Percentiles rank a stretch among this genome's conserved stretches.
Evolutionary conservation across 495 filamentous ascomycete genomes (phyloP).

Genomic region (Hypomontagnella submonticulosa): DNA sequence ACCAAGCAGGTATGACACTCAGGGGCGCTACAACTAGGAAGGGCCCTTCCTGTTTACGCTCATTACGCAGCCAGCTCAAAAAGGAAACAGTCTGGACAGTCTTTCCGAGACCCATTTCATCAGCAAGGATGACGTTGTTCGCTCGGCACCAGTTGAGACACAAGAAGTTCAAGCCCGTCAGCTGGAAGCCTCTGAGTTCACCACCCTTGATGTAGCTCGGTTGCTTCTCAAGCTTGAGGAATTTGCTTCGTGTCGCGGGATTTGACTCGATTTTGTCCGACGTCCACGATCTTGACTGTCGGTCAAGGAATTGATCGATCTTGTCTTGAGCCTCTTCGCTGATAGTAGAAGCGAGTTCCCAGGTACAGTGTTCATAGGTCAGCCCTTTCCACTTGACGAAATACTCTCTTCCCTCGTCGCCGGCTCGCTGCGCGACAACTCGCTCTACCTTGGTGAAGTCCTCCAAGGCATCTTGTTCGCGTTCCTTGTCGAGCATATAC

Average conservation of each 20-base stretch:
- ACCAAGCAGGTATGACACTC: slow-evolving; percentile 97
- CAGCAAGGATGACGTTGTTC: slow-evolving; percentile 94
- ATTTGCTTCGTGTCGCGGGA: slow-evolving; percentile 75
- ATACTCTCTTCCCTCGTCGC: slow-evolving; percentile 82
- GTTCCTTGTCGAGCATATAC: slow-evolving; percentile 88
- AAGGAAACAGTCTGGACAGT: slow-evolving; percentile 98
- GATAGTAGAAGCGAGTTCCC: slow-evolving; percentile 83
- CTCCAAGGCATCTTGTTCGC: slow-evolving; percentile 81
- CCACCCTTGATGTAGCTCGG: slow-evolving; percentile 87
- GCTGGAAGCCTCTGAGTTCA: slow-evolving; percentile 90
- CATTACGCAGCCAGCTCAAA: slow-evolving; percentile 97
- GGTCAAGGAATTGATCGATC: slow-evolving; percentile 89
- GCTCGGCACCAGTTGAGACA: slow-evolving; percentile 92
- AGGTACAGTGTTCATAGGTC: slow-evolving; percentile 91
- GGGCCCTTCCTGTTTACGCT: slow-evolving; percentile 87
- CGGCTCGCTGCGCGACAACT: slow-evolving; percentile 82
- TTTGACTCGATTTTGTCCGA: slow-evolving; percentile 82
- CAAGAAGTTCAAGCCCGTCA: slow-evolving; percentile 92
- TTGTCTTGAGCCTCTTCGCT: slow-evolving; percentile 81
- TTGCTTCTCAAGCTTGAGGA: slow-evolving; percentile 76
- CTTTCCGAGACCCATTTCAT: slow-evolving; percentile 99
- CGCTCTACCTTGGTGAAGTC: slow-evolving; percentile 92
- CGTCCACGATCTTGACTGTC: slow-evolving; percentile 75
- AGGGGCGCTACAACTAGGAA: slow-evolving; percentile 96
- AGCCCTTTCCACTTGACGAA: slow-evolving; percentile 93